phyloP scores from a whole-genome alignment of 306 rosid species.

The Crotalaria pallida region DNA sequence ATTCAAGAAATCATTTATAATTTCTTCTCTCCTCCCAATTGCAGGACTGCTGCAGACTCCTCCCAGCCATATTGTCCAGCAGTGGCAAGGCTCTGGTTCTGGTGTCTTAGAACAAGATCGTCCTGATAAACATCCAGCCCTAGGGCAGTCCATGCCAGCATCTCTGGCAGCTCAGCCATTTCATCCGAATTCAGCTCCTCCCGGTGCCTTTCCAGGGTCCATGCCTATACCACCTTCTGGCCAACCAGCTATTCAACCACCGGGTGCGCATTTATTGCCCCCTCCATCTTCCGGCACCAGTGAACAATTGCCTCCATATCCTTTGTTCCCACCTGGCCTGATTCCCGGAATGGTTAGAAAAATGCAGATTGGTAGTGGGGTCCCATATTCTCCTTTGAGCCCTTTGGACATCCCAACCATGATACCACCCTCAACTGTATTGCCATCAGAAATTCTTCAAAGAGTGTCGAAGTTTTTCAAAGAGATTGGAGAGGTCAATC shows the following conservation, averaged over 20 bases:
- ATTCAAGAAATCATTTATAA: not conserved
- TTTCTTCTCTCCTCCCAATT: constrained; percentile 10
- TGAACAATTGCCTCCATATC: constrained; percentile 86
- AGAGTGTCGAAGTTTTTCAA: constrained; percentile 82
- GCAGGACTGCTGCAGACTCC: constrained; percentile 60
- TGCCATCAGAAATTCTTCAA: constrained; percentile 78
- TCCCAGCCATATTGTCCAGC: constrained; percentile 40
- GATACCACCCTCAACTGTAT: constrained; percentile 70
- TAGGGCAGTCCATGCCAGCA: constrained; percentile 53
- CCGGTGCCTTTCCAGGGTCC: constrained; percentile 56
- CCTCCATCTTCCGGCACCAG: constrained; percentile 41
- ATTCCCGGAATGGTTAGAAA: constrained; percentile 98
- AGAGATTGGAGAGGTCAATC: constrained; percentile 94
- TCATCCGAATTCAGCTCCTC: constrained; percentile 57
- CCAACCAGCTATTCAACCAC: constrained; percentile 59
- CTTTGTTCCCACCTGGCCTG: constrained; percentile 94
- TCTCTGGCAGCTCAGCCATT: constrained; percentile 55
- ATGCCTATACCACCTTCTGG: constrained; percentile 61
- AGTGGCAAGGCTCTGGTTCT: constrained; percentile 66
- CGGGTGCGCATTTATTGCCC: constrained; percentile 52
- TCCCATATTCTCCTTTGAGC: constrained; percentile 89
- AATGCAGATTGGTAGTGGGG: constrained; percentile 99
- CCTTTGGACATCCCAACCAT: constrained; percentile 91
- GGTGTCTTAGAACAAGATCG: constrained; percentile 57
- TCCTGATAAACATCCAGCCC: constrained; percentile 51